A percentile compares a stretch with the other conserved stretches of the same genome.
Conservation (phyloP, 768 basidiomycete species). For the Rhizopogon roseolus region DNA sequence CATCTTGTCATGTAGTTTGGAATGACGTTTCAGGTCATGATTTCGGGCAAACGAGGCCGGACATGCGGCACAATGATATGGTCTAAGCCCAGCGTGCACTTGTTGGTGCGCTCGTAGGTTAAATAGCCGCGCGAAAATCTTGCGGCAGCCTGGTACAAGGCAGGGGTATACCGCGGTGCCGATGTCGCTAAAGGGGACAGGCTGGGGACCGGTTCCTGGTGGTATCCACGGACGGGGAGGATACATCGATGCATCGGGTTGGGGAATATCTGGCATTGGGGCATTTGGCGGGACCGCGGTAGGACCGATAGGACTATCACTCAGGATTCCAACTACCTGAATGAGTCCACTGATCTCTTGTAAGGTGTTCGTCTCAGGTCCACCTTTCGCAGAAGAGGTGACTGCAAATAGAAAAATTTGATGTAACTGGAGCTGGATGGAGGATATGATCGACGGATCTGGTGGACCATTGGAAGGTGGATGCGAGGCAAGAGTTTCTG, state of each 20-base stretch:
- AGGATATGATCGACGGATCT: conserved; percentile 57
- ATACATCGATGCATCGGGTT: conserved; percentile 28
- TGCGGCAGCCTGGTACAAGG: conserved; percentile 56
- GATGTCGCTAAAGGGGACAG: conserved; percentile 41
- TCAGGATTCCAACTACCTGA: conserved; percentile 77
- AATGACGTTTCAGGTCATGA: conserved; percentile 78
- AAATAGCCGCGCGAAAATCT: conserved; percentile 66
- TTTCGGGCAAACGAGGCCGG: conserved; percentile 76
- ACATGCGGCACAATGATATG: conserved; percentile 59
- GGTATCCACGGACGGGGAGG: conserved; percentile 27
- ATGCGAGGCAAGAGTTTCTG: conserved; percentile 41
- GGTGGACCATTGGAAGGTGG: conserved; percentile 35
- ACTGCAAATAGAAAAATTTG: conserved; percentile 77
- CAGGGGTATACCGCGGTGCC: conserved; percentile 81
- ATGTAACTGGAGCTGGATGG: conserved; percentile 68
- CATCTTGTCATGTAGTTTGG: conserved; percentile 64
- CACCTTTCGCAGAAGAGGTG: conserved; percentile 56
- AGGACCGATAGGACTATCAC: conserved; percentile 63
- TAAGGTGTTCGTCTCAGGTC: conserved; percentile 48
- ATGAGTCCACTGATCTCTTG: conserved; percentile 80
- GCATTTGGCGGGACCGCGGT: conserved; percentile 31
- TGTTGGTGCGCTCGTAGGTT: conserved; percentile 69
- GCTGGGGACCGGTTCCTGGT: conserved; percentile 13
- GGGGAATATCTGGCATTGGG: conserved; percentile 4
- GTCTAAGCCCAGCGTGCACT: conserved; percentile 58